A percentile compares a stretch with the other conserved stretches of the same genome.
Evolutionary conservation across 768 basidiomycete species (phyloP).

Genomic region (Amanita exitialis): DNA sequence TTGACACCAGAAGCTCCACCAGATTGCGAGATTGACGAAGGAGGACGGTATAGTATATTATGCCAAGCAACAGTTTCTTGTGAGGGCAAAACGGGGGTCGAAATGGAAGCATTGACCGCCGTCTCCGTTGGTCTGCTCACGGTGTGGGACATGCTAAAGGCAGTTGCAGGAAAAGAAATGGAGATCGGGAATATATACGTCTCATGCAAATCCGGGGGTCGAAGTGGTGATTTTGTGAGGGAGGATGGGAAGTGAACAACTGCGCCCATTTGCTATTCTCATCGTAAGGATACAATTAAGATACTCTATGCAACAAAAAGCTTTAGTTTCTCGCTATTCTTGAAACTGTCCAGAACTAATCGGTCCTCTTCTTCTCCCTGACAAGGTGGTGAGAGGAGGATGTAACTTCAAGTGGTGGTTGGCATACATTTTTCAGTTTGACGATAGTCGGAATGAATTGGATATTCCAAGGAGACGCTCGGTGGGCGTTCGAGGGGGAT

Average conservation of each 20-base stretch:
- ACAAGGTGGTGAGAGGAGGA: constrained; percentile 2
- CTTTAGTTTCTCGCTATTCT: constrained; percentile 13
- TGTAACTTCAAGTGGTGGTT: neutral
- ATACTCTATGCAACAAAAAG: constrained; percentile 17
- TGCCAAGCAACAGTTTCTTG: constrained; percentile 66
- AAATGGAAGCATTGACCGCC: constrained; percentile 90
- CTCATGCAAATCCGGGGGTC: constrained; percentile 60
- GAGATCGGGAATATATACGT: constrained; percentile 62
- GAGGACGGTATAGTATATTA: constrained; percentile 35
- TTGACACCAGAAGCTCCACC: constrained; percentile 35
- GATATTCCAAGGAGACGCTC: constrained; percentile 54
- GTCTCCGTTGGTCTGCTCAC: constrained; percentile 72
- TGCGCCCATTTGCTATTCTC: neutral
- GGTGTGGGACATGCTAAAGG: constrained; percentile 93
- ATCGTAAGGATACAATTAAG: neutral
- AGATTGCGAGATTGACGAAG: neutral
- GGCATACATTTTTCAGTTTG: constrained; percentile 43
- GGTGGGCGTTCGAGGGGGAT: constrained; percentile 42
- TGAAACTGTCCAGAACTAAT: constrained; percentile 33
- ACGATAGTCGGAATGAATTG: constrained; percentile 58
- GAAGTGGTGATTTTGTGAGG: constrained; percentile 54
- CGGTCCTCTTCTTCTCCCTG: constrained; percentile 30
- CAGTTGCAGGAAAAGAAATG: constrained; percentile 85
- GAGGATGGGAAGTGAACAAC: neutral
- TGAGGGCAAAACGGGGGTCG: constrained; percentile 77